Conservation (phyloP, 2,329 filamentous ascomycete species). For the Cladorrhinum sp. region DNA sequence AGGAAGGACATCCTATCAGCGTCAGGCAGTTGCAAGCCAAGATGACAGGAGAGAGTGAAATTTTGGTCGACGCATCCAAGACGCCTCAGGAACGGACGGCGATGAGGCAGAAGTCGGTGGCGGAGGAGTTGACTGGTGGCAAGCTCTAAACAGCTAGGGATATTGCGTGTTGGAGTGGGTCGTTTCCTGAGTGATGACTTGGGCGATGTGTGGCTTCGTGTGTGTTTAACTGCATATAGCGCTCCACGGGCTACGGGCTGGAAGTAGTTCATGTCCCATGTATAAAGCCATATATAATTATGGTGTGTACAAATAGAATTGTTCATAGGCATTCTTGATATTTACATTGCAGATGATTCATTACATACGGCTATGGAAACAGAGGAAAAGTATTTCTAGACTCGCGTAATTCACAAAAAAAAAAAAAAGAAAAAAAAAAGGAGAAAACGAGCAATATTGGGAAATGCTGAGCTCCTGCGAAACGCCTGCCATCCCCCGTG, state of each 20-base stretch:
- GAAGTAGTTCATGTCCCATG: not conserved
- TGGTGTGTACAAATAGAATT: slow-evolving; percentile 24
- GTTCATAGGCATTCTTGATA: slow-evolving; percentile 4
- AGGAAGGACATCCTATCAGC: slow-evolving; percentile 44
- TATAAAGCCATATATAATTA: slow-evolving; percentile 16
- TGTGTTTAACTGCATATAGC: not conserved
- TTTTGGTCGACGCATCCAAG: slow-evolving; percentile 37
- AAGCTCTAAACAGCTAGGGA: slow-evolving; percentile 49
- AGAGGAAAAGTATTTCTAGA: not conserved
- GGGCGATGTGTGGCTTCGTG: not conserved
- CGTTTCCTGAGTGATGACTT: too few relatives aligned
- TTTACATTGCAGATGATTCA: slow-evolving; percentile 12
- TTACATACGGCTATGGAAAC: not conserved
- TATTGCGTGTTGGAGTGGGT: too few relatives aligned
- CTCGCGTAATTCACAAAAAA: not conserved
- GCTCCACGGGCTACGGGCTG: not conserved
- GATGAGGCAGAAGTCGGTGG: slow-evolving; percentile 51
- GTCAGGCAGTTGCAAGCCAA: slow-evolving; percentile 45
- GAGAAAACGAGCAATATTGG: not conserved
- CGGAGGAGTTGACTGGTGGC: slow-evolving; percentile 59
- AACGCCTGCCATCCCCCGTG: not conserved
- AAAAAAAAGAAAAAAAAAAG: not conserved
- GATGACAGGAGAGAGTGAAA: slow-evolving; percentile 31
- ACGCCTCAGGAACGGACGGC: slow-evolving; percentile 44
- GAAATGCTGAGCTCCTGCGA: not conserved